These are phyloP conservation scores for Phalaenopsis equestris DNA, from an alignment of 106 monocot genomes.

Conservation along the genomic window DNA sequence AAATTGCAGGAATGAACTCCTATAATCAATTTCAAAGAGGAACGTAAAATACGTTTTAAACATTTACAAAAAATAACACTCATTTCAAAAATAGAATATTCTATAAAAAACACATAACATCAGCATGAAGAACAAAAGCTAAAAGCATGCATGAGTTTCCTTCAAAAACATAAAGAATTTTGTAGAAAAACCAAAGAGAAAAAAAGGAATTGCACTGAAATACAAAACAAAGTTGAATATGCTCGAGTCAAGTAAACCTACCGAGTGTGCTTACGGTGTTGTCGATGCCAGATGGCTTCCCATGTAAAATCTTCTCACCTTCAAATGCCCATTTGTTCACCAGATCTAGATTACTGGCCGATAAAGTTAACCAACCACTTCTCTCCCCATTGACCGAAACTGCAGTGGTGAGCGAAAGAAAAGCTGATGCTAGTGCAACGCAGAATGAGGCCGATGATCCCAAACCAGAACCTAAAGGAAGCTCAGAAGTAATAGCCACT, in stretches of 20 bases:
- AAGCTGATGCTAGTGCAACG: slow-evolving; percentile 55
- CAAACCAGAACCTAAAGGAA: slow-evolving; percentile 78
- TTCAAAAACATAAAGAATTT: not conserved
- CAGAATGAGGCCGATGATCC: slow-evolving; percentile 95
- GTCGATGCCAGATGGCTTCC: slow-evolving; percentile 93
- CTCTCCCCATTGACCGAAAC: slow-evolving; percentile 12
- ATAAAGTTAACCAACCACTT: slow-evolving; percentile 30
- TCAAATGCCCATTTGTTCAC: slow-evolving; percentile 92
- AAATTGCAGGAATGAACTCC: not conserved
- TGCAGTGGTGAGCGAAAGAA: slow-evolving; percentile 46
- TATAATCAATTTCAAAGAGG: not conserved
- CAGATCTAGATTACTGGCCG: slow-evolving; percentile 57
- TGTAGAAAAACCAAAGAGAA: not conserved
- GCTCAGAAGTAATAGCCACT: slow-evolving; percentile 50
- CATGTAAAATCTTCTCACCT: slow-evolving; percentile 94
- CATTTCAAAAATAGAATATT: not conserved
- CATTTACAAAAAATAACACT: not conserved
- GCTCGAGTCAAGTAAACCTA: slow-evolving; percentile 20
- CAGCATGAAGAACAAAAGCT: not conserved
- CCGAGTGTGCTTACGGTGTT: slow-evolving; percentile 89
- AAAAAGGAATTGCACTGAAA: not conserved
- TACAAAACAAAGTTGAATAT: not conserved
- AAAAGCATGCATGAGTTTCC: not conserved
- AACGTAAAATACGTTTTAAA: not conserved
- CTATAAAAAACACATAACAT: not conserved